Conservation (phyloP, 768 basidiomycete species). For the Amanita pallidorosea region DNA sequence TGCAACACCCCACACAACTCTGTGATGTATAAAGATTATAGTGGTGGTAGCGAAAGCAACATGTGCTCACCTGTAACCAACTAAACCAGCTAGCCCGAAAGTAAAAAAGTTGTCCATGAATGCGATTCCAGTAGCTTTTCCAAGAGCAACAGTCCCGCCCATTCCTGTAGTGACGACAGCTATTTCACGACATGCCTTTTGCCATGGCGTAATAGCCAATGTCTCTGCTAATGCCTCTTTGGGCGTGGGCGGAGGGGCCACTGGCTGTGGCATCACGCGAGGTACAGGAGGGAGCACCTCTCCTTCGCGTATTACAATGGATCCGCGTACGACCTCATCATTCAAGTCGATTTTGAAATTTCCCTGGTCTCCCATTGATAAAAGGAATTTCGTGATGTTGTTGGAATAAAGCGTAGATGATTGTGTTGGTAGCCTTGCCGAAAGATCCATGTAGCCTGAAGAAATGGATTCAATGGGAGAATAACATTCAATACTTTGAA, state of each 20-base stretch:
- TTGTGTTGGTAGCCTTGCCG: constrained; percentile 83
- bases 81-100: constrained; percentile 76
- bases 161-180: constrained; percentile 66
- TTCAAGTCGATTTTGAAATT: constrained; percentile 59
- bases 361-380: constrained; percentile 61
- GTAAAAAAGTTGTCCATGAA: constrained; percentile 90
- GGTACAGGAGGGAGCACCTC: constrained; percentile 56
- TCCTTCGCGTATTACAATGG: constrained; percentile 65
- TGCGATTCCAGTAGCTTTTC: constrained; percentile 67
- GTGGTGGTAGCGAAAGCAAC: background rate
- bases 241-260: constrained; percentile 36
- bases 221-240: constrained; percentile 34
- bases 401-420: constrained; percentile 87
- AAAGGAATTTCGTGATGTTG: constrained; percentile 82
- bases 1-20: constrained; percentile 84
- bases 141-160: constrained; percentile 61
- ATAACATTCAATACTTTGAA: background rate
- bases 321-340: constrained; percentile 80
- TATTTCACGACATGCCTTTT: constrained; percentile 70
- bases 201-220: constrained; percentile 75
- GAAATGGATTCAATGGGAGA: constrained; percentile 1
- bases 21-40: constrained; percentile 12
- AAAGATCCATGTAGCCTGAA: constrained; percentile 72
- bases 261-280: constrained; percentile 55
- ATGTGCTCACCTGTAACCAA: constrained; percentile 48